Conservation (phyloP, 108 stramenopile genomes). For the Pseudonitzschia delicatissima region DNA sequence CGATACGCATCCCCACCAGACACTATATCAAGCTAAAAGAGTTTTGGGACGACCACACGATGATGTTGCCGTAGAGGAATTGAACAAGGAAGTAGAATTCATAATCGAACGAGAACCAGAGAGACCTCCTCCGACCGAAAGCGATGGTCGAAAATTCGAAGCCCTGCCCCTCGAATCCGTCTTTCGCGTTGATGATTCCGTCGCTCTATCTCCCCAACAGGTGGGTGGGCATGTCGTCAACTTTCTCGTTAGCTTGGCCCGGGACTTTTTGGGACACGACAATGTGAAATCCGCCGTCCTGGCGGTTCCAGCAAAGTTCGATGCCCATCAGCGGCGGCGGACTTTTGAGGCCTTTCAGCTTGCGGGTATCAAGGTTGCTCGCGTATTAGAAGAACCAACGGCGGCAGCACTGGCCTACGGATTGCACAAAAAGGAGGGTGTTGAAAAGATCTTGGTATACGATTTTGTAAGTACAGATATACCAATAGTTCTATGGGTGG, state of each 20-base stretch:
- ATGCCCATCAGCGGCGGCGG: conserved; percentile 75
- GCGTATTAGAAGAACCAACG: conserved; percentile 91
- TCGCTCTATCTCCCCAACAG: conserved; percentile 60
- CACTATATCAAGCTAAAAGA: conserved; percentile 85
- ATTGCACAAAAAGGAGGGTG: conserved; percentile 87
- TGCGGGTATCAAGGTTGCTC: conserved; percentile 82
- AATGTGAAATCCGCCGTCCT: conserved; percentile 92
- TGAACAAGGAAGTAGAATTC: conserved; percentile 76
- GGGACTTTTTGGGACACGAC: conserved; percentile 79
- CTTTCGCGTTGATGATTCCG: conserved; percentile 24
- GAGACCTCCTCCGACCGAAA: neutral
- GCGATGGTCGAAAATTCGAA: neutral
- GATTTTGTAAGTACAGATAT: conserved; percentile 62
- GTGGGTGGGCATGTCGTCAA: conserved; percentile 76
- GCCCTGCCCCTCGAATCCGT: conserved; percentile 3
- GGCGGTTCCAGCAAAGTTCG: conserved; percentile 96
- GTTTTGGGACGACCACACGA: conserved; percentile 57
- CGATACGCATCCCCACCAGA: conserved; percentile 79
- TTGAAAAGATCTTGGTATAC: conserved; percentile 95
- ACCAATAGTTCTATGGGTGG: too few species aligned
- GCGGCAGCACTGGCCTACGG: conserved; percentile 97
- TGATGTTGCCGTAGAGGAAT: conserved; percentile 51
- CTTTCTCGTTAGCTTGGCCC: conserved; percentile 68
- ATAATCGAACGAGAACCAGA: conserved; percentile 23
- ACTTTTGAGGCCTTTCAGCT: conserved; percentile 75